Evolutionary conservation across 106 monocot genomes (phyloP).

Genomic region (Agapanthus africanus): DNA sequence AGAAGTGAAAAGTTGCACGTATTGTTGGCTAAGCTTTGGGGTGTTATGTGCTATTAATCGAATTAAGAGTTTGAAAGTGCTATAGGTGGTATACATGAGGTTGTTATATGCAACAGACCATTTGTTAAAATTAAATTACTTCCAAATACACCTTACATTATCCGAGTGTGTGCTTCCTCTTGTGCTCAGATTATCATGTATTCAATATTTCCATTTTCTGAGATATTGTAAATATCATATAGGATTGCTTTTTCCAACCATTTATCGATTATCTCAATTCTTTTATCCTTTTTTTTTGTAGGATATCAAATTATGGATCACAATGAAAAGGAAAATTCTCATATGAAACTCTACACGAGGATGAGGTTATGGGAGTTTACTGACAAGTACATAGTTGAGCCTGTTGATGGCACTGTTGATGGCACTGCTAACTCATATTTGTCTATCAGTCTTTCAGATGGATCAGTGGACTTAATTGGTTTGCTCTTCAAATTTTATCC

Average conservation of each 20-base stretch:
- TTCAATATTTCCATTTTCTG: neutral
- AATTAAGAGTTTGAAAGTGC: no score
- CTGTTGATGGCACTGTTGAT: constrained; percentile 45
- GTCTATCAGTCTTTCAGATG: constrained; percentile 61
- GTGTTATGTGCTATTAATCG: no score
- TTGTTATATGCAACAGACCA: no score
- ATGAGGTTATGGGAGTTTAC: constrained; percentile 81
- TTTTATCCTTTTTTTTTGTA: neutral
- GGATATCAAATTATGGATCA: constrained; percentile 4
- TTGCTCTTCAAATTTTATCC: constrained; percentile 8
- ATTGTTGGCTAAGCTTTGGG: no score
- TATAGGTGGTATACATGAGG: no score
- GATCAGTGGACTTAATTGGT: constrained; percentile 64
- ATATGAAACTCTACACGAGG: constrained; percentile 44
- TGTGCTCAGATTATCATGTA: neutral
- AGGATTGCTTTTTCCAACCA: neutral
- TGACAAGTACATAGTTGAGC: constrained; percentile 73
- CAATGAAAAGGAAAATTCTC: neutral
- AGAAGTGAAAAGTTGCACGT: no score
- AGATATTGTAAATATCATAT: neutral
- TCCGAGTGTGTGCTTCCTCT: neutral
- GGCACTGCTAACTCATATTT: no score
- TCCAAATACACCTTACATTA: neutral
- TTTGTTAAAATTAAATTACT: neutral
- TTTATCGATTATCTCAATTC: neutral